Base-by-base conservation (phyloP, 139 green algal genomes). In the Closterium sp. region DNA sequence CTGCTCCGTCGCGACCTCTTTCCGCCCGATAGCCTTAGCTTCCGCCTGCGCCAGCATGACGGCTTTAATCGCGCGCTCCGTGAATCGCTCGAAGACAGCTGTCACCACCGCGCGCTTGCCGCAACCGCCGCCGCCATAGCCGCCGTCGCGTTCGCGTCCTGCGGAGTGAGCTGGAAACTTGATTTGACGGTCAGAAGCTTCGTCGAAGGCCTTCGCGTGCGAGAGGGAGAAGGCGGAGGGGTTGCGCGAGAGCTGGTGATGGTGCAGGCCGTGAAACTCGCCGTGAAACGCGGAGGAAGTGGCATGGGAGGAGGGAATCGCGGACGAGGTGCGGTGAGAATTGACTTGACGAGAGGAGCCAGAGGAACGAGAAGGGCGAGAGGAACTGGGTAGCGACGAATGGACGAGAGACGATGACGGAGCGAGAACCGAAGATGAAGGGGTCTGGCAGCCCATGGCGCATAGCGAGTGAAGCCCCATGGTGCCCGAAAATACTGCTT, bases 11-110 rank as follows among this genome's bases (percentile, higher is more conserved):
- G 90, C 94, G 2, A 98, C 91, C 91, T 94, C 91, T 28, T 64
- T 32, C 0, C 43, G 30, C 19, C 91, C 91, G 33, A 85, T 25
- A 16, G 89, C 91, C 88, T 94, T 94, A 0, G 97, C 97, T 96
- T 99, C 98, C 95, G 98, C 97, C 93, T 99, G 98, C 2, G 98
- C 97, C 1, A 99, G 95, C 98, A 99, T 99, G 31, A 99, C 97
- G 12, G 94, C 90, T 90, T 96, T 96, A 94, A 98, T 98, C 43
- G 97, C 97, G 89, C 98, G 98, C 94, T 99, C 98, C 0, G 98
- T 99, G 95, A 99, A 99, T 43, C 97, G 95, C 95, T 99, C 97
- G 88, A 99, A 99, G 96, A 99, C 98, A 23, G 94, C 92, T 16
- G 32, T 85, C 21, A 93, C 87, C 0, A 86, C 83, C 30, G 30